Conservation (phyloP, 2,329 filamentous ascomycete species). For the Fusarium metavorans region DNA sequence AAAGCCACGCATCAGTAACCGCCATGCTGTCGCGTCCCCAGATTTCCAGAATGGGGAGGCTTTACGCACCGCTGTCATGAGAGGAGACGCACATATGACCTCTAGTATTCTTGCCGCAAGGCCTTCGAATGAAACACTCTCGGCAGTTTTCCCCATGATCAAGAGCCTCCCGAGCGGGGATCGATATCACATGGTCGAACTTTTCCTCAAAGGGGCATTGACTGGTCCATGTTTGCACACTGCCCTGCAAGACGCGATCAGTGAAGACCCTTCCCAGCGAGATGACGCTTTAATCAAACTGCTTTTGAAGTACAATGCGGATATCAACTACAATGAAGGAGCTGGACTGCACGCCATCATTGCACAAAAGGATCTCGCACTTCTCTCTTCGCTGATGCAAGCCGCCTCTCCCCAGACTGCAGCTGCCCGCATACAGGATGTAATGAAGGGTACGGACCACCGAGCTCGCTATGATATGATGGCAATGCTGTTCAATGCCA, state of each 20-base stretch:
- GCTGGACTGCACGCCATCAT: constrained; percentile 63
- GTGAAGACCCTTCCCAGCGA: constrained; percentile 58
- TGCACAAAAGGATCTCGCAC: constrained; percentile 58
- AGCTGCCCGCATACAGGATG: constrained; percentile 60
- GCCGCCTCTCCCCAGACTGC: constrained; percentile 61
- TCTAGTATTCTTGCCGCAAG: constrained; percentile 60
- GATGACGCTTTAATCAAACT: constrained; percentile 66
- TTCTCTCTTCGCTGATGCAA: constrained; percentile 60
- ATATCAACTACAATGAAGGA: constrained; percentile 66
- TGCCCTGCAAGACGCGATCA: constrained; percentile 65
- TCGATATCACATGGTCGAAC: constrained; percentile 61
- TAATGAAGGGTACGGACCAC: constrained; percentile 59
- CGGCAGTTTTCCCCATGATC: constrained; percentile 62
- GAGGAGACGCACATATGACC: constrained; percentile 58
- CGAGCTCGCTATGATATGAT: constrained; percentile 60
- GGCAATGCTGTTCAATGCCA: constrained; percentile 59
- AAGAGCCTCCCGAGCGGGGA: constrained; percentile 56
- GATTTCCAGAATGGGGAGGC: constrained; percentile 65
- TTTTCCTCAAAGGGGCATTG: constrained; percentile 63
- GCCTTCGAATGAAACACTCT: constrained; percentile 61
- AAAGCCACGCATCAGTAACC: constrained; percentile 49
- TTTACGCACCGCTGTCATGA: constrained; percentile 61
- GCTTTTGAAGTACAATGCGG: constrained; percentile 63
- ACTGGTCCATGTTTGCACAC: constrained; percentile 60
- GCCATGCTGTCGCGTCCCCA: constrained; percentile 64